Percentiles rank a stretch among this genome's conserved stretches.
These are phyloP conservation scores for Aureobasidium subglaciale DNA, from an alignment of 2,329 filamentous ascomycete species.

Conservation along the genomic window DNA sequence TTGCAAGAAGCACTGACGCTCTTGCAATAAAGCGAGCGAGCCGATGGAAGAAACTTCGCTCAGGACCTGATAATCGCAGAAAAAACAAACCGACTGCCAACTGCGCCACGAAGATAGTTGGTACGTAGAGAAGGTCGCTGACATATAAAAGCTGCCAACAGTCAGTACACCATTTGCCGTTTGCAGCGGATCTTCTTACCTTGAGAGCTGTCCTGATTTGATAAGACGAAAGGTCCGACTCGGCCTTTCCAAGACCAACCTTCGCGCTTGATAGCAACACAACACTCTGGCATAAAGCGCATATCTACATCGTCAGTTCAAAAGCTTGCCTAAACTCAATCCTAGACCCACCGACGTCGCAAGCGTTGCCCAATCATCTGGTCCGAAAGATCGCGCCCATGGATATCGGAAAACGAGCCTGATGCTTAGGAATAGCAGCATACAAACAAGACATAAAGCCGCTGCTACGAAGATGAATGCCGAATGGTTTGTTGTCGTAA, in stretches of 20 bases:
- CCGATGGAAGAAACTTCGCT: slow-evolving; percentile 2
- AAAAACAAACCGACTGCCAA: slow-evolving; percentile 8
- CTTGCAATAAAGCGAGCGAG: background rate
- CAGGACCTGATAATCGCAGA: background rate
- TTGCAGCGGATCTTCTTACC: background rate
- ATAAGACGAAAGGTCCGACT: background rate
- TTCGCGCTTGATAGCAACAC: background rate
- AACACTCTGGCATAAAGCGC: slow-evolving; percentile 2
- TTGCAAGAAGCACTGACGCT: background rate
- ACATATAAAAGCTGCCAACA: background rate
- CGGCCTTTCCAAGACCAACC: background rate
- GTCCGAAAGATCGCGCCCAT: background rate
- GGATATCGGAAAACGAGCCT: background rate
- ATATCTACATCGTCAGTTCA: background rate
- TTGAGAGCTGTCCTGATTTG: background rate
- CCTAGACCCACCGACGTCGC: background rate
- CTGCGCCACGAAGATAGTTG: background rate
- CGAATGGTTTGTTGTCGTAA: slow-evolving; percentile 2
- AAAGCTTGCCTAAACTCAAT: background rate
- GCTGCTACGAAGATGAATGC: background rate
- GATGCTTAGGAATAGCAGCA: background rate
- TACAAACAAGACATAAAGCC: slow-evolving; percentile 1
- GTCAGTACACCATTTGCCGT: background rate
- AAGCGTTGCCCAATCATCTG: slow-evolving; percentile 1
- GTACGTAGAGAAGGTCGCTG: slow-evolving; percentile 1